A percentile compares a stretch with the other conserved stretches of the same genome.
These are phyloP conservation scores for Geosiphon pyriformis DNA, from an alignment of 192 early-diverging fungal species.

Conservation along the genomic window DNA sequence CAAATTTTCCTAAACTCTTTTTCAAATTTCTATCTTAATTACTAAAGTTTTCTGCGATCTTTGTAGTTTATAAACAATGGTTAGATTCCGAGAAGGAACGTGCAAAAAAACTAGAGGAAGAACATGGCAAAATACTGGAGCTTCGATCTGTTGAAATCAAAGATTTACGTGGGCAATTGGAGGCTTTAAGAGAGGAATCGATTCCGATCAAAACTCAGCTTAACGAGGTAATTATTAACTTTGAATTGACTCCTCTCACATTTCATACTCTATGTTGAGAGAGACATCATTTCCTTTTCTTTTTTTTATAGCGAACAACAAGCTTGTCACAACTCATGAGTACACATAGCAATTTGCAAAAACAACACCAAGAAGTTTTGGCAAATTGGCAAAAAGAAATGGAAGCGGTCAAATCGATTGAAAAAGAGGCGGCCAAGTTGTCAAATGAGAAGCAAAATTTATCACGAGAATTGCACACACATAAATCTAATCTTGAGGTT, in stretches of 20 bases:
- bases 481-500: neutral
- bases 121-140: neutral
- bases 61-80: neutral
- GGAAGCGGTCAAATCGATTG: neutral
- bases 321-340: neutral
- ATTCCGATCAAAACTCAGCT: neutral
- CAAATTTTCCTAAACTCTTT: neutral
- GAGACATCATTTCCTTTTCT: neutral
- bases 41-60: neutral
- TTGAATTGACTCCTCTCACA: neutral
- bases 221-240: neutral
- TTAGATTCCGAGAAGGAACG: neutral
- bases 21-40: too few species aligned
- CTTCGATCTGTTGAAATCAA: neutral
- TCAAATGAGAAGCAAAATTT: neutral
- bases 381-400: neutral
- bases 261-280: too few species aligned
- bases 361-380: neutral
- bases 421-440: neutral
- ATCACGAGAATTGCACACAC: neutral
- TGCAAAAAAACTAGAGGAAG: neutral
- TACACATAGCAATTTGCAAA: neutral
- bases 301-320: neutral
- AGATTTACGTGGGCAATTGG: neutral
- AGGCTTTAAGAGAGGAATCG: neutral